phyloP scores from a whole-genome alignment of 2,329 filamentous ascomycete genomes.

The Monosporascus sp. region DNA sequence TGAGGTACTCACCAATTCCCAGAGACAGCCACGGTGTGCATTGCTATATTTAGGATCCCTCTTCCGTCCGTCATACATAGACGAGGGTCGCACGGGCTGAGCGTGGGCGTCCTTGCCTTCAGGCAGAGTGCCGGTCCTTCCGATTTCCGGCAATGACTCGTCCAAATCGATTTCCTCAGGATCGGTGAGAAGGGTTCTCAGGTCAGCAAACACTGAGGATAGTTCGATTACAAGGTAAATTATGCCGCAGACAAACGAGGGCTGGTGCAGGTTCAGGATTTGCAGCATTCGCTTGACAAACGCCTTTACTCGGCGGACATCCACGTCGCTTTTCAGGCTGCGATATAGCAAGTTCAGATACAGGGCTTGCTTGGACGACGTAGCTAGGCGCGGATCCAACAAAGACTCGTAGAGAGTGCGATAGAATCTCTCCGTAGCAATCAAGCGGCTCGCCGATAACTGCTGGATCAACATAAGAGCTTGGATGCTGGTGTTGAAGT shows the following conservation, averaged over 20 bases:
- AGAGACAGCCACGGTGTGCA: conserved; percentile 87
- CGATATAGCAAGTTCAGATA: conserved; percentile 91
- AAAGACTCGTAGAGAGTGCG: conserved; percentile 92
- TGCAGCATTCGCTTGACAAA: conserved; percentile 94
- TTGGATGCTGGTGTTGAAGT: conserved; percentile 98
- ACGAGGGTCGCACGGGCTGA: background rate
- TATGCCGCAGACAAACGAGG: conserved; percentile 88
- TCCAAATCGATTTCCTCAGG: conserved; percentile 72
- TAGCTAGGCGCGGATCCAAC: conserved; percentile 79
- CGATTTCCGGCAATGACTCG: conserved; percentile 54
- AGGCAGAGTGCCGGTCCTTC: conserved; percentile 34
- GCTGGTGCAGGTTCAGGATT: conserved; percentile 80
- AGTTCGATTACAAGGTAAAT: conserved; percentile 84
- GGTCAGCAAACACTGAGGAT: conserved; percentile 70
- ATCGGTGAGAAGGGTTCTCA: conserved; percentile 73
- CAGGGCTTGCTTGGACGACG: conserved; percentile 89
- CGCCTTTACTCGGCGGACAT: conserved; percentile 85
- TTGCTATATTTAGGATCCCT: conserved; percentile 88
- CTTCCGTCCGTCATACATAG: conserved; percentile 80
- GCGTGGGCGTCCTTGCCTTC: too few species aligned
- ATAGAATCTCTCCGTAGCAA: conserved; percentile 88
- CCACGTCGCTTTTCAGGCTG: conserved; percentile 84
- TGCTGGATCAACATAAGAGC: conserved; percentile 94
- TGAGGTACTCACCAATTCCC: conserved; percentile 67
- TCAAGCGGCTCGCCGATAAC: conserved; percentile 72